Conservation (phyloP, 2,329 filamentous ascomycete genomes). For the Xylaria sp. region DNA sequence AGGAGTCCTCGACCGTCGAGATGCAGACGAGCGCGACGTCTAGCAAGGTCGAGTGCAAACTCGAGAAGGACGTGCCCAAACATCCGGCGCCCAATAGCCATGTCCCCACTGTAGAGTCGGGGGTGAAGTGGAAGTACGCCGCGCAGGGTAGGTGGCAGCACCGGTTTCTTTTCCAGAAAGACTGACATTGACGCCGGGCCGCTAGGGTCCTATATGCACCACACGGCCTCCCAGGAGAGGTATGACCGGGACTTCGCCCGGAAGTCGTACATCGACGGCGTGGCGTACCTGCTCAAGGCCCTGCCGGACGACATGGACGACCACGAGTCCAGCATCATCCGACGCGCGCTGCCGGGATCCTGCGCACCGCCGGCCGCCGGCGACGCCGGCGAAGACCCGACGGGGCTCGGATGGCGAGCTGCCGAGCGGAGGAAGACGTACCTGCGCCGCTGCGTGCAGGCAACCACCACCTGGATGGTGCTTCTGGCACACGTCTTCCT, state of each 20-base stretch:
- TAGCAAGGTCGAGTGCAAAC: neutral
- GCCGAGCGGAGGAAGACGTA: conserved; percentile 45
- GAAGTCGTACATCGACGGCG: conserved; percentile 65
- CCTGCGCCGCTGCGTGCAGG: conserved; percentile 61
- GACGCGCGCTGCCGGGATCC: conserved; percentile 50
- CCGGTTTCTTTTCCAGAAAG: neutral
- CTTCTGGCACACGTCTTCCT: conserved; percentile 63
- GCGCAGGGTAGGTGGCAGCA: conserved; percentile 30
- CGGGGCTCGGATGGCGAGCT: conserved; percentile 19
- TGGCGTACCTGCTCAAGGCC: conserved; percentile 66
- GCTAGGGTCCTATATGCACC: conserved; percentile 31
- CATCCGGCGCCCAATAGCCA: neutral
- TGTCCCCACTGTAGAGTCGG: conserved; percentile 8
- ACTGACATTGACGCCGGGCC: neutral
- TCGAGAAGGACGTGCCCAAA: conserved; percentile 7
- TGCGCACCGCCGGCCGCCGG: conserved; percentile 19
- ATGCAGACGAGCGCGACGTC: conserved; percentile 9
- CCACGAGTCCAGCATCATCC: conserved; percentile 56
- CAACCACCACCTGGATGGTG: conserved; percentile 60
- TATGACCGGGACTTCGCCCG: conserved; percentile 53
- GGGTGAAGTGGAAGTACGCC: conserved; percentile 36
- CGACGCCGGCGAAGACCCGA: conserved; percentile 1
- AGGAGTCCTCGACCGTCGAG: conserved; percentile 9
- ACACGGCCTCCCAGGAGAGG: conserved; percentile 38
- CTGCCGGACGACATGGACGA: conserved; percentile 60